These are phyloP conservation scores for Solanum clarkiae DNA, from an alignment of 257 asterid species.

Conservation along the genomic window DNA sequence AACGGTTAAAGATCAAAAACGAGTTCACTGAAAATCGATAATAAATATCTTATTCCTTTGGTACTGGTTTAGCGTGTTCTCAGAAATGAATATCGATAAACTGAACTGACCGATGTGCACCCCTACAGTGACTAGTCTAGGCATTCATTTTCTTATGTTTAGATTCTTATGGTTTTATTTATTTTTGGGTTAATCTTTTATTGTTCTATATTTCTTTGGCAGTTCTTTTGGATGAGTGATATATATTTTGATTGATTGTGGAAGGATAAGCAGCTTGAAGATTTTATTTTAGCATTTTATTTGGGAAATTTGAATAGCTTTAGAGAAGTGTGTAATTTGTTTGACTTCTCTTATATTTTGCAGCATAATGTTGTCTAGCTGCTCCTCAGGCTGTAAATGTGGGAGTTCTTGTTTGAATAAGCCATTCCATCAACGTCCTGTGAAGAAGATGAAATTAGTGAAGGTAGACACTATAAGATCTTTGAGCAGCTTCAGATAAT, in stretches of 20 bases:
- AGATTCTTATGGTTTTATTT: neutral
- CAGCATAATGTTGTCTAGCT: slow-evolving; percentile 88
- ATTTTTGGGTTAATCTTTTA: neutral
- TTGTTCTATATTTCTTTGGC: neutral
- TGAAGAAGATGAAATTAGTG: slow-evolving; percentile 81
- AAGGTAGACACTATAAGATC: slow-evolving; percentile 34
- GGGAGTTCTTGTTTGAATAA: slow-evolving; percentile 77
- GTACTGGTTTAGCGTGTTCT: neutral
- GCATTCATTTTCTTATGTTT: neutral
- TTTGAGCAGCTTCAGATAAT: neutral
- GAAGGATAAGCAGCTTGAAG: neutral
- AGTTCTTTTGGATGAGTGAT: neutral
- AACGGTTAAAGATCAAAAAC: neutral
- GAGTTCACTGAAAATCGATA: neutral
- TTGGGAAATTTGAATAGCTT: neutral
- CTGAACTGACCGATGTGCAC: neutral
- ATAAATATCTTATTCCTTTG: neutral
- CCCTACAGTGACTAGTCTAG: neutral
- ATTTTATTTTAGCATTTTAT: neutral
- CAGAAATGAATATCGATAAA: neutral
- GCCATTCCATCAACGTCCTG: slow-evolving; percentile 83
- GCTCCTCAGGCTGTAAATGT: slow-evolving; percentile 86
- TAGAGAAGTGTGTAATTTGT: neutral
- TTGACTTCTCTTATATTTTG: neutral
- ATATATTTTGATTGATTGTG: neutral